phyloP scores from a whole-genome alignment of 2,329 filamentous ascomycete species.

The Knufia petricola region DNA sequence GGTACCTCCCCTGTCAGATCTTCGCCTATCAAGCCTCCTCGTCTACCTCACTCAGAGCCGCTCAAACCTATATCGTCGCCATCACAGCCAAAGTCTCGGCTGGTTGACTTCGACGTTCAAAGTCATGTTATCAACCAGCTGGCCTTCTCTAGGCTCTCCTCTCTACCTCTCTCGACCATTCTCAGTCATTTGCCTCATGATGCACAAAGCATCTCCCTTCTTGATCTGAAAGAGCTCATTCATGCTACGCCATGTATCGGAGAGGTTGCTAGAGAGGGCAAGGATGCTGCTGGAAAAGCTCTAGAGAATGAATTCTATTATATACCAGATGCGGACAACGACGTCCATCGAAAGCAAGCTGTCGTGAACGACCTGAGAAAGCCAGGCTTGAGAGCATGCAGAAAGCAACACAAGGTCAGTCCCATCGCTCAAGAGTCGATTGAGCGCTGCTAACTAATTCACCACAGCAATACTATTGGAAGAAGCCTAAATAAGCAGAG shows the following conservation, averaged over 20 bases:
- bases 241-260: conserved; percentile 71
- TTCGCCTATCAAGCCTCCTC: conserved; percentile 21
- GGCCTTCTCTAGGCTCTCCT: conserved; percentile 85
- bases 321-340: conserved; percentile 73
- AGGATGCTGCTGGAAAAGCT: conserved; percentile 87
- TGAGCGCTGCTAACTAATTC: conserved; percentile 10
- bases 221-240: conserved; percentile 61
- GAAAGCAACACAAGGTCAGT: conserved; percentile 93
- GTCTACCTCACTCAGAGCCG: conserved; percentile 27
- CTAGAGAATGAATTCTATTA: conserved; percentile 98
- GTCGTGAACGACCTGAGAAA: conserved; percentile 81
- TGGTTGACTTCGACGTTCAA: conserved; percentile 35
- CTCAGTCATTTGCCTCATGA: conserved; percentile 66
- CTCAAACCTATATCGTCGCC: conserved; percentile 28
- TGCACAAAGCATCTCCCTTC: conserved; percentile 44
- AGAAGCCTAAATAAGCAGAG: conserved; percentile 45
- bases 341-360: conserved; percentile 66
- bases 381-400: conserved; percentile 76
- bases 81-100: conserved; percentile 27
- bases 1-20: conserved; percentile 46
- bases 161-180: conserved; percentile 81
- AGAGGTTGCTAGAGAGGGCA: conserved; percentile 80
- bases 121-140: conserved; percentile 95
- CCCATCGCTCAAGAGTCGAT: conserved; percentile 1
- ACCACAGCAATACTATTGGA: conserved; percentile 61